phyloP scores from a whole-genome alignment of 768 basidiomycete genomes.

The Auricularia heimuer region DNA sequence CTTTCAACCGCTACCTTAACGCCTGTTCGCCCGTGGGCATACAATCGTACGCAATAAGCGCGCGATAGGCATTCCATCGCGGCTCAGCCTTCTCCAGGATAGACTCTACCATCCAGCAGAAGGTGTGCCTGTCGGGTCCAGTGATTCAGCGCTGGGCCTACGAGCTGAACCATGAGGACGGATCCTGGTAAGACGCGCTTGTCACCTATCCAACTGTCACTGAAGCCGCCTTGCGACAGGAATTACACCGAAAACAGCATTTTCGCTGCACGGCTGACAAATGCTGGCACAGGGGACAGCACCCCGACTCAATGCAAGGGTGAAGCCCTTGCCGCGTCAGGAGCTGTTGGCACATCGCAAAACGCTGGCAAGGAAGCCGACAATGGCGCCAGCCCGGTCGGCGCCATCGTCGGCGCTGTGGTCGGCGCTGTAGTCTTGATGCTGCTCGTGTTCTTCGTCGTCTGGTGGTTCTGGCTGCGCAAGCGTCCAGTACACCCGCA shows the following conservation, averaged over 20 bases:
- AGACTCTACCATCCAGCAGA: not conserved
- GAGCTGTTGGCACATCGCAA: not conserved
- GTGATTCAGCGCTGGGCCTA: not conserved
- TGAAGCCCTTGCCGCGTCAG: not conserved
- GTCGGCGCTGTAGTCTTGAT: not conserved
- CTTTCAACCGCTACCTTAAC: not conserved
- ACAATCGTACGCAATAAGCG: not conserved
- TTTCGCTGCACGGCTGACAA: no score
- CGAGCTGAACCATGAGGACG: not conserved
- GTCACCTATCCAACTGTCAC: not conserved
- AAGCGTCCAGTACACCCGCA: not conserved
- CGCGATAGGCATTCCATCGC: not conserved
- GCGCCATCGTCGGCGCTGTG: not conserved
- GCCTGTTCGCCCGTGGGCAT: not conserved
- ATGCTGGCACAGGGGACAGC: not conserved
- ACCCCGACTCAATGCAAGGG: not conserved
- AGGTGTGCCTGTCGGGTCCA: not conserved
- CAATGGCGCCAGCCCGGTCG: not conserved
- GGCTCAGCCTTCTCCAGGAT: not conserved
- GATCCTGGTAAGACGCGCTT: not conserved
- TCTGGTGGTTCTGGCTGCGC: not conserved
- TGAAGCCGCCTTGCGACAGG: not conserved
- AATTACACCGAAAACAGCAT: not conserved
- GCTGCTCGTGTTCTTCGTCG: not conserved
- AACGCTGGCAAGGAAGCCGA: no score